Evolutionary conservation across 139 green algal genomes (phyloP).

Genomic region (Pycnococcus provasolii): DNA sequence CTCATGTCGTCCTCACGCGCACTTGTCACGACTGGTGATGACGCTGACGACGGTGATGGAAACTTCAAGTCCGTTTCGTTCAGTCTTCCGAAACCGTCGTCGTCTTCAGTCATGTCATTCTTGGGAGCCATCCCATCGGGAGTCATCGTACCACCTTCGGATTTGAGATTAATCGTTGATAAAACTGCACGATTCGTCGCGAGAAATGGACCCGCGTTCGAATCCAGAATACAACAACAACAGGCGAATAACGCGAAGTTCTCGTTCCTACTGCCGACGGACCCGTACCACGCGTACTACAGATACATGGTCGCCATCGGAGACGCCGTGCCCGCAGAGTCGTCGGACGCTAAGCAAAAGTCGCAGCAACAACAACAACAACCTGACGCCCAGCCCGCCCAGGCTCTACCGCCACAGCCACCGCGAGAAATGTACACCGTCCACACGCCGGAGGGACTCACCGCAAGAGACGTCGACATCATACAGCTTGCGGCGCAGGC

Average conservation of each 20-base stretch:
- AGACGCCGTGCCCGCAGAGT: neutral
- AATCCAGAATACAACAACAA: constrained; percentile 79
- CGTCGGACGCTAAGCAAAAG: neutral
- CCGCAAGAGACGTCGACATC: constrained; percentile 72
- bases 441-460: constrained; percentile 75
- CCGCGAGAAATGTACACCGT: constrained; percentile 74
- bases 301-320: constrained; percentile 14
- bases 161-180: constrained; percentile 35
- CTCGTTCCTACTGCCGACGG: constrained; percentile 78
- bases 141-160: no score
- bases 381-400: constrained; percentile 10
- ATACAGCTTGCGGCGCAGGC: constrained; percentile 94
- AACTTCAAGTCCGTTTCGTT: no score
- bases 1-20: no score
- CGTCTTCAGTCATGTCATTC: no score
- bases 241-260: constrained; percentile 95
- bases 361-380: constrained; percentile 6
- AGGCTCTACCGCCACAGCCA: neutral
- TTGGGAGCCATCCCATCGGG: no score
- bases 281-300: constrained; percentile 97
- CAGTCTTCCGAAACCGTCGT: no score
- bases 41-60: no score
- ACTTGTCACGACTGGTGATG: no score
- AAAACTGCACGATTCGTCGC: constrained; percentile 96
- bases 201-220: constrained; percentile 89